These are phyloP conservation scores for Xanthoconium stramineum DNA, from an alignment of 768 basidiomycete genomes.

Conservation along the genomic window DNA sequence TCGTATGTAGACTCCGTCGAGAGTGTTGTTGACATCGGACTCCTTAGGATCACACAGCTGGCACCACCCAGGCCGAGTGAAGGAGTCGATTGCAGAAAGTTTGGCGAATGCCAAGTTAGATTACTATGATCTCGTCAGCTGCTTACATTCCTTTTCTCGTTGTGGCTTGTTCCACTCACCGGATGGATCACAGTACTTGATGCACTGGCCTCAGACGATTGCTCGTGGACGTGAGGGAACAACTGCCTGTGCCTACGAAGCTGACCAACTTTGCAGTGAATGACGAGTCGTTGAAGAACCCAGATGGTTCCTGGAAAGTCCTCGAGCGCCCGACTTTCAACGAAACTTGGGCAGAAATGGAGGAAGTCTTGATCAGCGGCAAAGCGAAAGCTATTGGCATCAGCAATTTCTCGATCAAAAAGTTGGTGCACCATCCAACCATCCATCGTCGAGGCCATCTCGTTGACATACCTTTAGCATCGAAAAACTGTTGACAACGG, in stretches of 20 bases:
- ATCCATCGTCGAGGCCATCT: background rate
- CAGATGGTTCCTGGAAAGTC: background rate
- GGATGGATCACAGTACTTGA: no score
- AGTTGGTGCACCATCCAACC: background rate
- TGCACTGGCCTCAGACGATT: conserved; percentile 17
- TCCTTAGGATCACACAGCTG: conserved; percentile 3
- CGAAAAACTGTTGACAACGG: conserved; percentile 40
- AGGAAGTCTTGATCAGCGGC: background rate
- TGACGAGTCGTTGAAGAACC: background rate
- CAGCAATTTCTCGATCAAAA: conserved; percentile 40
- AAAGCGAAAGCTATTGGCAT: conserved; percentile 38
- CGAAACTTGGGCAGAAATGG: conserved; percentile 7
- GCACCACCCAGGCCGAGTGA: conserved; percentile 11
- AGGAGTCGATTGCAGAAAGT: conserved; percentile 41
- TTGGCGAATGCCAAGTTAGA: conserved; percentile 38
- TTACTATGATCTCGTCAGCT: conserved; percentile 40
- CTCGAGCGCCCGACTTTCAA: background rate
- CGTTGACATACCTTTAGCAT: conserved; percentile 3
- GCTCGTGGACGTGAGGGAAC: background rate
- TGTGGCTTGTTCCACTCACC: no score
- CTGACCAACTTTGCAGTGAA: background rate
- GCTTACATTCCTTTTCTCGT: no score
- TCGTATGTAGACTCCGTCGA: background rate
- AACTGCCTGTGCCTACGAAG: background rate
- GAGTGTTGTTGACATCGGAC: no score